Percentiles rank a stretch among this genome's conserved stretches.
Evolutionary conservation across 805 yeast genomes (phyloP).

Genomic region (Saccharomycopsis amapae): DNA sequence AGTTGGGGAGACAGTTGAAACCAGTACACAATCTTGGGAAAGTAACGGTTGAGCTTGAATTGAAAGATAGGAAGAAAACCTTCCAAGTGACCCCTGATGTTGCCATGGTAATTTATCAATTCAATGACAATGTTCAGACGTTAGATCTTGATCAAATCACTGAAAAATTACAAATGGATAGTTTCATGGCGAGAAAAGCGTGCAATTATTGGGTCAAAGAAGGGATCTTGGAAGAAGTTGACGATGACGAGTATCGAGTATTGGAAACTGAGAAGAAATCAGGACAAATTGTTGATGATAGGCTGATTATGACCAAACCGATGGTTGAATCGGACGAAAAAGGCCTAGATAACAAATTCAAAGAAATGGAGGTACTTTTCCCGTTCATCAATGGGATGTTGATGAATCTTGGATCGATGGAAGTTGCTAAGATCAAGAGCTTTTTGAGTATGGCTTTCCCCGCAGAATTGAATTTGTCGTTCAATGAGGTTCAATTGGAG

Average conservation of each 20-base stretch:
- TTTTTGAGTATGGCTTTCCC: slow-evolving; percentile 52
- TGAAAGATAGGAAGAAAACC: slow-evolving; percentile 37
- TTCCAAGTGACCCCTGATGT: slow-evolving; percentile 60
- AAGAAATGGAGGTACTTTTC: slow-evolving; percentile 29
- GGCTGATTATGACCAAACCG: slow-evolving; percentile 2
- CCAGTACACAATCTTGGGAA: slow-evolving; percentile 54
- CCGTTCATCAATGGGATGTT: slow-evolving; percentile 51
- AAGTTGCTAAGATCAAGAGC: slow-evolving; percentile 43
- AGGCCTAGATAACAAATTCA: slow-evolving; percentile 27
- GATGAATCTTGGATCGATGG: slow-evolving; percentile 46
- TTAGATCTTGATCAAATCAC: slow-evolving; percentile 29
- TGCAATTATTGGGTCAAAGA: slow-evolving; percentile 58
- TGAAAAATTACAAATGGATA: slow-evolving; percentile 36
- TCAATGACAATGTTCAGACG: slow-evolving; percentile 32
- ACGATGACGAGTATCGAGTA: slow-evolving; percentile 32
- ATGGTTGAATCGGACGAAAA: slow-evolving; percentile 26
- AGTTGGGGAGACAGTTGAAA: slow-evolving; percentile 52
- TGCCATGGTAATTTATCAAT: slow-evolving; percentile 54
- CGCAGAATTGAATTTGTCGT: slow-evolving; percentile 34
- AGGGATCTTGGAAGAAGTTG: slow-evolving; percentile 42
- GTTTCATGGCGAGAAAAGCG: slow-evolving; percentile 33
- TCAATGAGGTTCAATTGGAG: slow-evolving; percentile 36
- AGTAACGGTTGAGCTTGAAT: slow-evolving; percentile 51
- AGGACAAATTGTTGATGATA: too few species aligned
- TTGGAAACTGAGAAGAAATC: slow-evolving; percentile 31